Conservation (phyloP, 2,329 filamentous ascomycete genomes). For the Aspergillus alliaceus region DNA sequence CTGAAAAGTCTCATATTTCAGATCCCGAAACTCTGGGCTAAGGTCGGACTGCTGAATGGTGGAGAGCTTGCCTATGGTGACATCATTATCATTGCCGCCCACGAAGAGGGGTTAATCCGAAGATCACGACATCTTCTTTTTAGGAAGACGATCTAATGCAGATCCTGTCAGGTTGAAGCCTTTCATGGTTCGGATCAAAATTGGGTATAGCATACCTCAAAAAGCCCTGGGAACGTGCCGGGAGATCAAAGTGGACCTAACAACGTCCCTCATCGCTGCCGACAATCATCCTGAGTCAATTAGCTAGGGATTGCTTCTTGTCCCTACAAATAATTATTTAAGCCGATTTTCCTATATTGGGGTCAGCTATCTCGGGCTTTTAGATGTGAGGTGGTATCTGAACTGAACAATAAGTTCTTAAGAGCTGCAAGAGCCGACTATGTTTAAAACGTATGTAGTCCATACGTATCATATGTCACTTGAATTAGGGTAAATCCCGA, state of each 20-base stretch:
- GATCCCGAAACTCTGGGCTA: background rate
- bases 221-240: background rate
- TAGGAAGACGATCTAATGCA: background rate
- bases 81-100: background rate
- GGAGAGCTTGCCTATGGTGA: no score
- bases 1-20: background rate
- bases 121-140: background rate
- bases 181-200: background rate
- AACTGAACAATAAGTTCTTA: no score
- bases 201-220: background rate
- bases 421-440: no score
- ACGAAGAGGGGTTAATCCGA: background rate
- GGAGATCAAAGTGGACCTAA: background rate
- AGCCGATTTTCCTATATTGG: background rate
- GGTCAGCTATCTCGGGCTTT: background rate
- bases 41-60: no score
- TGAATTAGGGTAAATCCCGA: no score
- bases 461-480: no score
- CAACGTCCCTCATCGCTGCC: background rate
- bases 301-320: background rate
- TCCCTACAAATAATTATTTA: background rate
- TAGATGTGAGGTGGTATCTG: background rate
- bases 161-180: background rate
- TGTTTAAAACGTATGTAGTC: no score
- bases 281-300: background rate